Evolutionary conservation across 208 protist species (phyloP), one percentile per base, ranked within the genome.

Genomic region (Acanthamoeba lugdunensis): DNA sequence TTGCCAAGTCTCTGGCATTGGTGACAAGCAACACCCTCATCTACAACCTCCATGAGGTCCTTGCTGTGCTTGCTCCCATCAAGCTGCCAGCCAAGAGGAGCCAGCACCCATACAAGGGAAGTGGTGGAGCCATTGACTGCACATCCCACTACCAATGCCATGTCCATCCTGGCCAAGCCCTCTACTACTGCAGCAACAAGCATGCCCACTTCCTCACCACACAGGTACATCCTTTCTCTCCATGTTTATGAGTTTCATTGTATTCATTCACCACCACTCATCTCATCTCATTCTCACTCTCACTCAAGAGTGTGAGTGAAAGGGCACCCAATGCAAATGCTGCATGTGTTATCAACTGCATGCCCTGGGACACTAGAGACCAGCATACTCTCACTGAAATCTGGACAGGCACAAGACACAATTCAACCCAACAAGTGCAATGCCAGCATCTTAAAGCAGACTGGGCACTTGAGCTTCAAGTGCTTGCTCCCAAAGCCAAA

Each of bases 151-250:
- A 87, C 52, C 45, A 48, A 11, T 61, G 45, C 45, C 45, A 48
- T 61, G 79, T 87, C 2, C 79, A 87, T 87, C 79, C 79, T 6
- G 45, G 79, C 9, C 79, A 87, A 61, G 79, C 79, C 41, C 13
- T 33, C 41, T 87, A 61, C 79, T 87, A 87, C 79, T 16, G 45
- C 21, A 16, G 79, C 3, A 48, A 87, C 45, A 61, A 87, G 37
- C 79, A 58, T 87, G 79, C 18, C 9, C 79, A 87, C 52, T 87
- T 87, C 37, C 1, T 87, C n/a, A 87, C 48, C 21, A 48, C 79
- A 23, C 79, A 87, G 37, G 79, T 87, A 45, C 69, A 58, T 58
- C 37, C 21, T 18, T 41, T 28, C 23, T 73, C 30, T 41, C 23
- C 30, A 73, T 1, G 23, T 41, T 16, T 3, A 41, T 41, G 9